phyloP scores from a whole-genome alignment of 192 early-diverging fungal genomes.

The Dissophora globulifera region DNA sequence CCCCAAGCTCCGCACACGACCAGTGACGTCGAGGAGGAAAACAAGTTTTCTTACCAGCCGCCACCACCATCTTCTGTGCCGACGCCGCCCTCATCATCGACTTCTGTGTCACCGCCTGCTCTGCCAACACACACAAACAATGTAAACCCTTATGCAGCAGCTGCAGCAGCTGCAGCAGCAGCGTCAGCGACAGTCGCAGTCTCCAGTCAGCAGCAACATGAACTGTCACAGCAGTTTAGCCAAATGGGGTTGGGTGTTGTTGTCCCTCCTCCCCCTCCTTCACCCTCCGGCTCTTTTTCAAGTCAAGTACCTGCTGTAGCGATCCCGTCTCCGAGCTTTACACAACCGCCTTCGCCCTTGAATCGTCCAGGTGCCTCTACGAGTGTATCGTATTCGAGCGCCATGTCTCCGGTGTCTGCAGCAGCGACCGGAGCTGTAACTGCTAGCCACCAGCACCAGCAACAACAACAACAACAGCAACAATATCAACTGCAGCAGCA shows the following conservation, averaged over 20 bases:
- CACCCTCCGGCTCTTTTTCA: not conserved
- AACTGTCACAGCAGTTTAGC: slow-evolving; percentile 17
- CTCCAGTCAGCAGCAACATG: slow-evolving; percentile 7
- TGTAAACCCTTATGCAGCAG: not conserved
- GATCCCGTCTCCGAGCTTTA: not conserved
- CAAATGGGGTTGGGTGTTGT: slow-evolving; percentile 9
- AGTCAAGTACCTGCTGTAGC: too few relatives aligned
- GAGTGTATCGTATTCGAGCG: not conserved
- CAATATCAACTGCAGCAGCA: not conserved
- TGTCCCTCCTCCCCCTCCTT: not conserved
- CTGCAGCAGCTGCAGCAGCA: not conserved
- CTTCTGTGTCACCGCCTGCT: too few relatives aligned
- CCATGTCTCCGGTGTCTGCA: slow-evolving; percentile 28
- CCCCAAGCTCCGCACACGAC: slow-evolving; percentile 30
- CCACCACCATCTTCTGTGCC: slow-evolving; percentile 11
- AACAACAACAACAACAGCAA: slow-evolving; percentile 21
- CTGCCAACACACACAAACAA: too few relatives aligned
- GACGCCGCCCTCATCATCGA: not conserved
- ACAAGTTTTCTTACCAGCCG: slow-evolving; percentile 27
- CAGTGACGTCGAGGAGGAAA: slow-evolving; percentile 1
- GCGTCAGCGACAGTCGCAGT: not conserved
- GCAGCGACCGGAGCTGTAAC: slow-evolving; percentile 38
- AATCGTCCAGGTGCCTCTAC: not conserved
- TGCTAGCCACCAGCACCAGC: slow-evolving; percentile 24
- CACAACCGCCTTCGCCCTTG: slow-evolving; percentile 4